phyloP scores from a whole-genome alignment of 192 early-diverging fungal genomes.

The Rhizoclosmatium sp. region DNA sequence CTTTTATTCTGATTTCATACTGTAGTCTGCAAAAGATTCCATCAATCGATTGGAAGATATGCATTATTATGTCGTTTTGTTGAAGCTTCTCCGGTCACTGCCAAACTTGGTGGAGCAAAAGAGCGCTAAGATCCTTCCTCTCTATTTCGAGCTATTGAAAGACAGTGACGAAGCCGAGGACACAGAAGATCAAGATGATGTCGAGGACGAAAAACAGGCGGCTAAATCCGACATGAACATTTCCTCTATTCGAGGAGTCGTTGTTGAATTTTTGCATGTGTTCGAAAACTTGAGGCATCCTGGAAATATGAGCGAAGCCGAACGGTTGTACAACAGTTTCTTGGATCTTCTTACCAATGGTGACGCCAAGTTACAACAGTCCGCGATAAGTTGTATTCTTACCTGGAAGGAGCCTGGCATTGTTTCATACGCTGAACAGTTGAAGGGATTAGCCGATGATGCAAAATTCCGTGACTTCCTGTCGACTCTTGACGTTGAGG shows the following conservation, averaged over 20 bases:
- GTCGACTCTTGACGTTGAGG: slow-evolving; percentile 74
- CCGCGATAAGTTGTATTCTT: slow-evolving; percentile 84
- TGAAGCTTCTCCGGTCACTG: slow-evolving; percentile 42
- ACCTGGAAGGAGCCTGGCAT: slow-evolving; percentile 80
- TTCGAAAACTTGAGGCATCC: slow-evolving; percentile 77
- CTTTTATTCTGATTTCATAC: slow-evolving; percentile 5
- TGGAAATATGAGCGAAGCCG: slow-evolving; percentile 56
- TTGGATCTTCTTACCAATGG: slow-evolving; percentile 81
- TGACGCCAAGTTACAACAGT: slow-evolving; percentile 78
- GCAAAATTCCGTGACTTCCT: slow-evolving; percentile 92
- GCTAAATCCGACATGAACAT: slow-evolving; percentile 44
- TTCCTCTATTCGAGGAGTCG: slow-evolving; percentile 31
- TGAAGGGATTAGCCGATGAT: slow-evolving; percentile 82
- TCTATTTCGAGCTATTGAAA: slow-evolving; percentile 49
- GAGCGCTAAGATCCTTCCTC: slow-evolving; percentile 48
- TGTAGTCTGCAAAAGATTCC: neutral
- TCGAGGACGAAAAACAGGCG: slow-evolving; percentile 22
- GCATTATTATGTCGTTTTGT: slow-evolving; percentile 42
- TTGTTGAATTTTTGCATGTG: slow-evolving; percentile 65
- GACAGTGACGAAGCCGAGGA: slow-evolving; percentile 1
- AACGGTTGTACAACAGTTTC: slow-evolving; percentile 67
- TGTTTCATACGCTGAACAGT: slow-evolving; percentile 75
- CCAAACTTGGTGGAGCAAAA: slow-evolving; percentile 52
- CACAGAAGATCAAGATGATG: slow-evolving; percentile 58
- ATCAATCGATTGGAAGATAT: slow-evolving; percentile 41